Evolutionary conservation across 2,329 filamentous ascomycete species (phyloP), one percentile per base, ranked within the genome.

Genomic region (Sodiomyces alkalinus): DNA sequence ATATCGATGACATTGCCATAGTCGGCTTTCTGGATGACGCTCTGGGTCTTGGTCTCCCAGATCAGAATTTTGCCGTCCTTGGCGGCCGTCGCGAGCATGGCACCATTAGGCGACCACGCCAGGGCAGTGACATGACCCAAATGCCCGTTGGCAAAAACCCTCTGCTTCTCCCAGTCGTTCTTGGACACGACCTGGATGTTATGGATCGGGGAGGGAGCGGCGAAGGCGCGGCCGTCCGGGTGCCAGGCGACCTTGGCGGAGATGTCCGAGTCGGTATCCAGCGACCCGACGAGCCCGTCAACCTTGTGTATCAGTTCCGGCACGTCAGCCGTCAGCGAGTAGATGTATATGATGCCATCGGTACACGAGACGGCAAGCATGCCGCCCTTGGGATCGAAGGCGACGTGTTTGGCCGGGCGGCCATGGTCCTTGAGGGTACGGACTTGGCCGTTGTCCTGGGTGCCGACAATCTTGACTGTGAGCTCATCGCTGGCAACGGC

Each of bases 401-500:
- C 71, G 20, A 96, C 65, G 45, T 96, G 83, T 48, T 93, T 92
- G n/a, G 80, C 74, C n/a, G 83, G 74, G 43, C 80, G 81, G 23
- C 68, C 64, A 48, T 94, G 87, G 29, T 93, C 83, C 38, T 80
- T 74, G 7, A 98, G 64, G 38, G 79, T 77, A 42, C 79, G 74
- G 27, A 92, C 68, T 39, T 73, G 67, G 14, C 64, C 74, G 50
- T 78, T 86, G 47, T 96, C 81, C 26, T 74, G 63, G 18, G 78
- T 79, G 43, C 79, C 80, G 36, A 98, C 82, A 14, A 98, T 59
- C 50, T 92, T 93, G 40, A 96, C 82, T 2, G 77, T 80, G 33
- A 93, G 62, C 51, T 98, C 90, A 50, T 96, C 92, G 62, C 86
- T 94, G n/a, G 86, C 85, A 16, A 96, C 83, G 17, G 90, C 90